These are phyloP conservation scores for Blastomyces silverae DNA, from an alignment of 2,329 filamentous ascomycete species.

Conservation along the genomic window DNA sequence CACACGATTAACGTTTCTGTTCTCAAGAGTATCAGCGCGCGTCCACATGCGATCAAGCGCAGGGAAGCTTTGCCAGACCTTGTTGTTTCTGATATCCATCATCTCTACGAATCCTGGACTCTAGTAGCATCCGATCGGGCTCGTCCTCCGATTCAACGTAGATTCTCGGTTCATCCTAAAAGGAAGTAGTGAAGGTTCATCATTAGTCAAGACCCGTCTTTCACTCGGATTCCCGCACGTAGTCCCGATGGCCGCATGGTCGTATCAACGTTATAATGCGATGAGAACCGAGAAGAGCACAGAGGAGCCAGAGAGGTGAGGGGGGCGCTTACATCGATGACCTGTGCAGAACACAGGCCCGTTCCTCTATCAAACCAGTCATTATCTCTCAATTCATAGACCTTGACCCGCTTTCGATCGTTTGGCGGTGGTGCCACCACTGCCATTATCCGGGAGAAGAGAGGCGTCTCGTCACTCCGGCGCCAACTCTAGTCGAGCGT, in stretches of 20 bases:
- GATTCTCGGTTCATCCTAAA: conserved; percentile 74
- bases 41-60: conserved; percentile 23
- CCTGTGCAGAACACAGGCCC: conserved; percentile 80
- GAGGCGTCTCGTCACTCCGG: conserved; percentile 37
- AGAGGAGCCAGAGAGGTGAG: neutral
- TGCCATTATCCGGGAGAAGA: conserved; percentile 40
- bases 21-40: conserved; percentile 24
- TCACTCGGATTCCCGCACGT: neutral
- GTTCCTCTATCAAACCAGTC: conserved; percentile 99
- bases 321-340: conserved; percentile 57
- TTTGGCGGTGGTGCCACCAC: conserved; percentile 44
- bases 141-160: conserved; percentile 91
- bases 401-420: conserved; percentile 71
- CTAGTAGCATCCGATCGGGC: conserved; percentile 71
- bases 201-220: neutral
- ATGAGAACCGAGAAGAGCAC: conserved; percentile 1
- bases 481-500: conserved; percentile 32
- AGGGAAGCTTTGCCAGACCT: conserved; percentile 49
- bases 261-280: neutral
- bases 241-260: neutral
- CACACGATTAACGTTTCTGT: conserved; percentile 95
- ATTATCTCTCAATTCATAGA: conserved; percentile 96
- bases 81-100: conserved; percentile 98
- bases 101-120: conserved; percentile 85
- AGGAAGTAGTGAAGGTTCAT: conserved; percentile 25